Evolutionary conservation across 2,329 filamentous ascomycete species (phyloP), one percentile per base, ranked within the genome.

Genomic region (Penicillium frequentans): DNA sequence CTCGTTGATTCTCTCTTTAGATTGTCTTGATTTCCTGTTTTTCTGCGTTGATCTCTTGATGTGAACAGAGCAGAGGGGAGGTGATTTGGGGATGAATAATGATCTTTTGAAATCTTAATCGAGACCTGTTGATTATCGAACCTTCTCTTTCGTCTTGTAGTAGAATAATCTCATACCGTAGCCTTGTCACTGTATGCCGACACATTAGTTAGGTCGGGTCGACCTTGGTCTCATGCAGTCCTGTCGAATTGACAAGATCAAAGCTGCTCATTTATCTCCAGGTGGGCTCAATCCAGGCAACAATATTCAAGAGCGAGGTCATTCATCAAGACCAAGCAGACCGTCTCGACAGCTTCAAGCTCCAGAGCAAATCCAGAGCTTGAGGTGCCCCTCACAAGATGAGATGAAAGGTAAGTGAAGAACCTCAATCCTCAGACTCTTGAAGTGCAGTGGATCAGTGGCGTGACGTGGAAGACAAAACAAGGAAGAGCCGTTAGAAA

Each of bases 1-100:
- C 47, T 39, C 33, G 29, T 19, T 42, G 19, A n/a, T 16, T 9
- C 13, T 21, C 19, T 50, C 23, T 11, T 24, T 50, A 50, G 48
- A 50, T 50, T 50, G 33, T 42, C 14, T 33, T 39, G 35, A 24
- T 50, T 50, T 42, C 48, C 33, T 50, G 48, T 50, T 50, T 49
- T 23, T 49, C n/a, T 49, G 31, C 13, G 31, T 33, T 33, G 31
- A 14, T 50, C 35, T 39, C 35, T 29, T 42, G 29, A 50, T 29
- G 23, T 42, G 48, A 42, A 33, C 23, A 37, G 47, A 26, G 48
- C 33, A 19, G 26, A 19, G 44, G 44, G n/a, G 45, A 29, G 24
- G 9, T 21, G 9, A 42, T 42, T 23, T 29, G n/a, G 27, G 19
- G 45, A 26, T 47, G 27, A 19, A 31, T 27, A 47, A 47, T 27